A percentile compares a stretch with the other conserved stretches of the same genome.
phyloP scores from a whole-genome alignment of 2,329 filamentous ascomycete species.

The Corinectria fuckeliana region DNA sequence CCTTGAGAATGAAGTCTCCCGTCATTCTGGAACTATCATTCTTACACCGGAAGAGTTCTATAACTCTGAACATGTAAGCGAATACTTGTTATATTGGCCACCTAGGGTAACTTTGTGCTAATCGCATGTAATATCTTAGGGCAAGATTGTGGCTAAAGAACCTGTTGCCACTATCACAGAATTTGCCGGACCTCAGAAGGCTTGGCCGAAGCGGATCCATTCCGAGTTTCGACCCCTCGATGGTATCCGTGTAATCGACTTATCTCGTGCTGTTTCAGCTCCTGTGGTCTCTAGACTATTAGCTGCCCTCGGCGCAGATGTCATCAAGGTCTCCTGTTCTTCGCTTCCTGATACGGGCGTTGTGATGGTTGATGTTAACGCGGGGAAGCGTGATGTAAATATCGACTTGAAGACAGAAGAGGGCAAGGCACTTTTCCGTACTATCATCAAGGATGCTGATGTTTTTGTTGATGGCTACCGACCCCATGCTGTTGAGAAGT shows the following conservation, averaged over 20 bases:
- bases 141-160: too few relatives aligned
- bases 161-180: too few relatives aligned
- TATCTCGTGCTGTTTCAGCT: conserved; percentile 43
- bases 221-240: conserved; percentile 34
- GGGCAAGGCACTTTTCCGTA: conserved; percentile 24
- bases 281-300: conserved; percentile 41
- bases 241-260: conserved; percentile 42
- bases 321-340: conserved; percentile 41
- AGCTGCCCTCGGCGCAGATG: conserved; percentile 41
- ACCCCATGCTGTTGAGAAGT: conserved; percentile 36
- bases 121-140: too few relatives aligned
- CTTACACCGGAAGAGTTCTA: conserved; percentile 42
- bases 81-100: not conserved
- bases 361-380: conserved; percentile 41
- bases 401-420: conserved; percentile 39
- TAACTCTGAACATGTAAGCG: conserved; percentile 33
- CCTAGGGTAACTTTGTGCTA: too few relatives aligned
- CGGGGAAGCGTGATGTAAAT: conserved; percentile 41
- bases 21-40: conserved; percentile 41
- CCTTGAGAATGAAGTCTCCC: conserved; percentile 41
- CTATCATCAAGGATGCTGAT: conserved; percentile 40
- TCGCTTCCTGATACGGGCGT: conserved; percentile 39
- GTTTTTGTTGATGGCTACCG: conserved; percentile 45
- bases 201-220: conserved; percentile 27
- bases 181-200: not conserved